phyloP scores from a whole-genome alignment of 225 moss, liverwort and hornwort genomes.

The Takakia lepidozioides region DNA sequence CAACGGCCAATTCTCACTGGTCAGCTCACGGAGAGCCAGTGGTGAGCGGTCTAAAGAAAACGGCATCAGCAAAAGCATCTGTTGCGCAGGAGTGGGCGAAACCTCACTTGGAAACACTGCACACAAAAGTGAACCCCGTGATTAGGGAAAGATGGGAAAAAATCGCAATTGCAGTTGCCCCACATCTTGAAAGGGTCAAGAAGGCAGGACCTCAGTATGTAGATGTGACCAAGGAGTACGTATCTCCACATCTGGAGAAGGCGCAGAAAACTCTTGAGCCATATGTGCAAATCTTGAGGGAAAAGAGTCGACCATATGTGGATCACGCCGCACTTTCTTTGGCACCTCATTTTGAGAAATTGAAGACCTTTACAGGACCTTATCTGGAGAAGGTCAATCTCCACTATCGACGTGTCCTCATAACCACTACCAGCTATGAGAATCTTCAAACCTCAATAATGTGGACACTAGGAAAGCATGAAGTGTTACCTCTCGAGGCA shows the following conservation, averaged over 20 bases:
- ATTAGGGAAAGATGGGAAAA: slow-evolving; percentile 49
- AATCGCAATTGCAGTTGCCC: slow-evolving; percentile 24
- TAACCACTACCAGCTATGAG: slow-evolving; percentile 17
- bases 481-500: slow-evolving; percentile 5
- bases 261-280: slow-evolving; percentile 31
- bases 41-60: slow-evolving; percentile 34
- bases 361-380: slow-evolving; percentile 34
- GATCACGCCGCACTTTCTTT: slow-evolving; percentile 17
- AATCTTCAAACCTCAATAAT: slow-evolving; percentile 17
- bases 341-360: slow-evolving; percentile 41
- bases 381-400: no score
- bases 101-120: slow-evolving; percentile 61
- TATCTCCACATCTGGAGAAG: slow-evolving; percentile 32
- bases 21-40: slow-evolving; percentile 59
- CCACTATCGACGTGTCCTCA: slow-evolving; percentile 31
- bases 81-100: slow-evolving; percentile 46
- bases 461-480: slow-evolving; percentile 9
- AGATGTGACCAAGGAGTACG: slow-evolving; percentile 17
- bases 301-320: slow-evolving; percentile 28
- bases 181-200: slow-evolving; percentile 44
- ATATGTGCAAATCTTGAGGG: slow-evolving; percentile 23
- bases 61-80: slow-evolving; percentile 29
- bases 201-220: slow-evolving; percentile 11
- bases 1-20: slow-evolving; percentile 50
- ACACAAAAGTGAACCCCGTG: slow-evolving; percentile 34